Base-by-base conservation (phyloP, 192 early-diverging fungal species). In the Spinellus fusiger region DNA sequence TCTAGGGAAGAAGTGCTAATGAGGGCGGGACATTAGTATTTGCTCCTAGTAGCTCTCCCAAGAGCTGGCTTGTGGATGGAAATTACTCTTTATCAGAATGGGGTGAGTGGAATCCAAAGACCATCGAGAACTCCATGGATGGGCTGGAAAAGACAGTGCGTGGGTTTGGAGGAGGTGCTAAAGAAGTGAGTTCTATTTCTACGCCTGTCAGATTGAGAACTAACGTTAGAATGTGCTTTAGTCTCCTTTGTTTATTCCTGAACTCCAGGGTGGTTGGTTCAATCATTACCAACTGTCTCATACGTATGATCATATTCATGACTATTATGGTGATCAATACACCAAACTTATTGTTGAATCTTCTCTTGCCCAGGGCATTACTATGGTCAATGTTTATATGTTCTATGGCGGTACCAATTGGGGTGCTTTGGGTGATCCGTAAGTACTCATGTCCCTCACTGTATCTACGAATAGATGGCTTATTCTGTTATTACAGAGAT, bases 251-350 rank as follows among this genome's bases (percentile, higher is more conserved):
- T 84, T 90, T 55, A 86, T 88, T 58, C 85, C 88, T 7, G 88
- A 90, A 70, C 64, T 89, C 20, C 88, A 90, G 65, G 88, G 88
- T 25, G 88, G 88, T 5, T 90, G 88, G 88, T 90, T 87, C 66
- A 88, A 85, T 57, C 84, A 86, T 49, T 88, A 90, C 52, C 73
- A 76, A 37, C 68, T 84, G 32, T 60, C 73, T 22, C 77, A 83
- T 28, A 80, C 77, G 0, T 90, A 83, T 73, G 88, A 90, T 54
- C 75, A 80, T 9, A 82, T 88, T 23, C 89, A 83, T 64, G 56
- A 82, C 40, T 90, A 72, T 62, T 90, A 83, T 65, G 88, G 88
- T 7, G 83, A 86, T 56, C 56, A 81, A 26, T 88, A 86, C 55
- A 90, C 88, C 3, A 62, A 73, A 9, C 56, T 84, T 16, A 50